A percentile compares a stretch with the other conserved stretches of the same genome.
These are phyloP conservation scores for Suillus subluteus DNA, from an alignment of 768 basidiomycete genomes.

Conservation along the genomic window DNA sequence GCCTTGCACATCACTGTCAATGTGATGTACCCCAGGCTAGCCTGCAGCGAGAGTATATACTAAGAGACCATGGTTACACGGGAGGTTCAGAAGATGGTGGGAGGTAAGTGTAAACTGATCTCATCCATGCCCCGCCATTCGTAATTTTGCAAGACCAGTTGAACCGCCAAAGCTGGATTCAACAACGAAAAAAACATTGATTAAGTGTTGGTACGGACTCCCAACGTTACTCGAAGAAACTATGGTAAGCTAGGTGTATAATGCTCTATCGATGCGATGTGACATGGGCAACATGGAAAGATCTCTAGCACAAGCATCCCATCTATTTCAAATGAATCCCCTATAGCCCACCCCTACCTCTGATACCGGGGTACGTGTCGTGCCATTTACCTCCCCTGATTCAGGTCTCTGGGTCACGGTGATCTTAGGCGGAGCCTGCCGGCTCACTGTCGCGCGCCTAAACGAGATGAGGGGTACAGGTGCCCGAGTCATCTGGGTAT, in stretches of 20 bases:
- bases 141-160: background rate
- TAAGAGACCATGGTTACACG: background rate
- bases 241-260: background rate
- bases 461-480: constrained; percentile 6
- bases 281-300: background rate
- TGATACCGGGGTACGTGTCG: constrained; percentile 1
- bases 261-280: background rate
- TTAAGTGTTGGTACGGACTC: background rate
- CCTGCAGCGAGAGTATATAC: background rate
- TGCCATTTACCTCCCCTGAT: constrained; percentile 2
- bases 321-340: background rate
- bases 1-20: too few relatives aligned
- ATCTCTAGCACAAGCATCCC: background rate
- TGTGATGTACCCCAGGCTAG: background rate
- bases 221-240: background rate
- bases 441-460: constrained; percentile 8
- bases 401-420: constrained; percentile 7
- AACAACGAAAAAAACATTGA: background rate
- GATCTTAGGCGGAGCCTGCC: constrained; percentile 3
- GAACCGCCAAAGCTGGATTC: background rate
- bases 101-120: background rate
- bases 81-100: background rate
- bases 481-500: background rate
- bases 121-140: background rate
- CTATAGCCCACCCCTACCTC: background rate